Evolutionary conservation across 345 rosid genomes (phyloP), one percentile per base, ranked within the genome.

Genomic region (Turnera subulata): DNA sequence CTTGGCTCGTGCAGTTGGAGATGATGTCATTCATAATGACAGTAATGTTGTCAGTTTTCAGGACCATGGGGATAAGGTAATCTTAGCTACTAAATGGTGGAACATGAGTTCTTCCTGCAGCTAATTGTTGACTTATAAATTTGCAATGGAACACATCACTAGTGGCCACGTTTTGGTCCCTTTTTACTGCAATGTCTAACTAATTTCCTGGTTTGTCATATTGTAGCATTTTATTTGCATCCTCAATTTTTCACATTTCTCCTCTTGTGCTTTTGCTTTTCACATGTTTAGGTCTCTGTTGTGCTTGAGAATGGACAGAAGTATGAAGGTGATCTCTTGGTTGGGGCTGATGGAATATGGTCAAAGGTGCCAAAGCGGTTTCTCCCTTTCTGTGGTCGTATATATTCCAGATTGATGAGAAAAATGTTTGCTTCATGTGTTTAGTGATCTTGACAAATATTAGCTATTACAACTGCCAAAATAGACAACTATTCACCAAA

Each of bases 331-430:
- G 97, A 93, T 74, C 70, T 93, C 61, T 88, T 89, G 46, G 86
- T 93, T 55, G 97, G 96, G 60, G 96, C 96, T 46, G 97, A 93
- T 76, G 99, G 99, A 53, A 93, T 93, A 65, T 58, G 96, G 91
- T 93, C 99, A n/a, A 93, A 85, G 88, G 99, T 93, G 70, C 16
- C n/a, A 19, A 14, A 32, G 21, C 32, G 45, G n/a, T 18, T 44
- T 49, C 29, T 23, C 25, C 6, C 10, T 49, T 29, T 17, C 33
- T 49, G 11, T 15, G 33, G 15, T 29, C n/a, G n/a, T n/a, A n/a
- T n/a, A n/a, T n/a, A n/a, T n/a, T n/a, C n/a, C n/a, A n/a, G n/a
- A n/a, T n/a, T n/a, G n/a, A n/a, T n/a, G n/a, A n/a, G n/a, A n/a
- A n/a, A n/a, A n/a, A n/a, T n/a, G n/a, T n/a, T n/a, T n/a, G n/a